Evolutionary conservation across 2,329 filamentous ascomycete genomes (phyloP), one percentile per base, ranked within the genome.

Genomic region (Aspergillus fructus): DNA sequence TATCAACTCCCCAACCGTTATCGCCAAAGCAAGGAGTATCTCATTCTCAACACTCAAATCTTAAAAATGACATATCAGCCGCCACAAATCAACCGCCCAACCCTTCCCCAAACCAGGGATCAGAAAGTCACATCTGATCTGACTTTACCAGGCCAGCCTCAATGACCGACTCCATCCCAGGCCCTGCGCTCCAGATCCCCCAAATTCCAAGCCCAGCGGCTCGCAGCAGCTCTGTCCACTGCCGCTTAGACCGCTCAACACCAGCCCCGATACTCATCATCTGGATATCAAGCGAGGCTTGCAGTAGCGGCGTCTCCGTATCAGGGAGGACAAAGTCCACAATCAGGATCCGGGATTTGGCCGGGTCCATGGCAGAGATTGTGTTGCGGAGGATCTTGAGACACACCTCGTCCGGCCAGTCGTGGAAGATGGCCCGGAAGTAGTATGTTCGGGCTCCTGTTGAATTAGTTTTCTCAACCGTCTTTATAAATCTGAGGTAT

Each of bases 241-340:
- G 68, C 7, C 55, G 59, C 49, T 68, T 62, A 1, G 73, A 72
- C 19, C 73, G 61, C 59, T 75, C 73, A 2, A 69, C 63, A 0
- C 72, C 72, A 1, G 71, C 66, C 2, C 66, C 67, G 15, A 73
- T 68, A 33, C 69, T 70, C 72, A 76, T 75, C 73, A 75, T 76
- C 55, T 72, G 67, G 43, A 76, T 70, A 56, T 76, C 73, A 34
- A 74, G 54, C 0, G 68, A 66, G 2, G 69, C 62, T 34, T 68
- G 68, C 39, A 71, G 59, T 15, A 73, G 59, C 3, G 68, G 63
- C 1, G 66, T 59, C 5, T 68, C 54, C 1, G 64, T 68, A 27
- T 73, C 68, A 1, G 71, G 65, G 7, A 76, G 61, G 3, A 76
- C 71, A 49, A 68, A 71, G 43, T 76, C 74, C 5, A 70, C 65